Base-by-base conservation (phyloP, 306 rosid genomes). In the Spatholobus suberectus region DNA sequence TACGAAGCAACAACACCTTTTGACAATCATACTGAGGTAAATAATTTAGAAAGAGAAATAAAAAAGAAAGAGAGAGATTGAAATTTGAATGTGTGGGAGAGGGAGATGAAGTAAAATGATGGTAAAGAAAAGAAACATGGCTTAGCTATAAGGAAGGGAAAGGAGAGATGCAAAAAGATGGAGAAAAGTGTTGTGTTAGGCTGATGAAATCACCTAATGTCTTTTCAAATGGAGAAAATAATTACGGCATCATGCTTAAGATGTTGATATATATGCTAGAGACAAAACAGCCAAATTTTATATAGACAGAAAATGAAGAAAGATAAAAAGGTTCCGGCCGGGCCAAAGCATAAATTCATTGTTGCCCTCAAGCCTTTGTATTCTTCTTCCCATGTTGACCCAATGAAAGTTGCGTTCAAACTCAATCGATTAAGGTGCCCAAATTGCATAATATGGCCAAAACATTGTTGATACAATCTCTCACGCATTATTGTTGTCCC, bases 1-100 rank as follows among this genome's bases (percentile, higher is more conserved):
- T 85, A 55, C 44, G 86, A 91, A 88, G 93, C 91, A 90, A 91
- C 86, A 78, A 79, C 80, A 79, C 89, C 92, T 91, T 93, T 91
- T 87, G 51, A 86, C 78, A 89, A 93, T 87, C 91, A 93, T 93
- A 72, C 85, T 44, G 23, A 81, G 80, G 79, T 37, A 54, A 85
- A 77, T 86, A 63, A 84, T 83, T 77, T 54, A 70, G 79, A 84
- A 82, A 80, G 40, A 80, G 55, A 58, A n/a, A n/a, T n/a, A n/a
- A n/a, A n/a, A n/a, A n/a, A n/a, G 27, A 78, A 29, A 4, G 27
- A 77, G n/a, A 70, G 12, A 58, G 2, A 71, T 54, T 26, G 59
- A 75, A 68, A 83, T 35, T 77, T 75, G 65, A 92, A 81, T 85
- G 35, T 82, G 81, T 52, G 81, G 73, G 67, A 52, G 86, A 75